Evolutionary conservation across 1,284 basidiomycete genomes (phyloP).

Genomic region (Coniferiporia sulphurascens): DNA sequence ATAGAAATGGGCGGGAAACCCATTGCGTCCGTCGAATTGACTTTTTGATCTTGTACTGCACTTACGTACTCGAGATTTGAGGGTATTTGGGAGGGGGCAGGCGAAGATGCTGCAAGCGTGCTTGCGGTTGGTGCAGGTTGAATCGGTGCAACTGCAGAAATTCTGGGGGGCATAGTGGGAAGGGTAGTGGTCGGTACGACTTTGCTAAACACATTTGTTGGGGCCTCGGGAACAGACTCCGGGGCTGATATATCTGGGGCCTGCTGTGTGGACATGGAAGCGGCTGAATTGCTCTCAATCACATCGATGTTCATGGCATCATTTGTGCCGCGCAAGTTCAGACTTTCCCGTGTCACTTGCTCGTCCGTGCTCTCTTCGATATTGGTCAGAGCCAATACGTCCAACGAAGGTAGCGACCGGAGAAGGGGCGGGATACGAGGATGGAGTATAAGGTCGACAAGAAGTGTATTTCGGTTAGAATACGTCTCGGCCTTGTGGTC

Average conservation of each 20-base stretch:
- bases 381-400: conserved; percentile 53
- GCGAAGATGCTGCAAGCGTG: neutral
- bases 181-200: neutral
- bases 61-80: neutral
- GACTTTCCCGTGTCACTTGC: conserved; percentile 34
- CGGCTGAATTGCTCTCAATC: neutral
- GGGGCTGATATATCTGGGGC: neutral
- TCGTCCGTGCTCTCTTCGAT: conserved; percentile 63
- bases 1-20: neutral
- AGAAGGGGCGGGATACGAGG: conserved; percentile 73
- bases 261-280: neutral
- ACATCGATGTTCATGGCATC: neutral
- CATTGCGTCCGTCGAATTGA: neutral
- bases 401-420: conserved; percentile 60
- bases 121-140: too few species aligned
- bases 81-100: neutral
- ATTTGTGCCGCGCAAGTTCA: conserved; percentile 30
- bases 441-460: conserved; percentile 63
- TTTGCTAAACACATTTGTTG: neutral
- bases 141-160: neutral
- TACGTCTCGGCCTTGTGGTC: neutral
- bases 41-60: neutral
- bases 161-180: neutral
- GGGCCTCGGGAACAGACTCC: neutral
- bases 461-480: conserved; percentile 23